Conservation (phyloP, 1,284 basidiomycete genomes). For the Microbotryum silenes-acaulis region DNA sequence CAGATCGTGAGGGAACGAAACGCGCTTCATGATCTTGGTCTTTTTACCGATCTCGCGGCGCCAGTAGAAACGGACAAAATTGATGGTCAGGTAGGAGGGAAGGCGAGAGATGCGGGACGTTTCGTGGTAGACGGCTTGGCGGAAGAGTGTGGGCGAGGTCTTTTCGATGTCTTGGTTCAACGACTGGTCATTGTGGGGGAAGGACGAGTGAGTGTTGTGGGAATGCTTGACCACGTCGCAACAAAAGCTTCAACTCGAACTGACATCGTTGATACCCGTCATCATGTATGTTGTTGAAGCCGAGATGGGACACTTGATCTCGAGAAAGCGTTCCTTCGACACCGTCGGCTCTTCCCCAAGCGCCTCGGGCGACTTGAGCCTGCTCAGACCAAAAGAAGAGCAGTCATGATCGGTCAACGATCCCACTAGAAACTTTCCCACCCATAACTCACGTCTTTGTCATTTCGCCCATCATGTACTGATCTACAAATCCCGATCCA, state of each 20-base stretch:
- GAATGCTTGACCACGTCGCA: background rate
- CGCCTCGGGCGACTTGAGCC: slow-evolving; percentile 67
- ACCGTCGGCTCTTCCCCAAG: slow-evolving; percentile 65
- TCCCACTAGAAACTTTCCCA: background rate
- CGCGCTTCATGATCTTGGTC: slow-evolving; percentile 62
- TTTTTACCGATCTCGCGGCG: slow-evolving; percentile 69
- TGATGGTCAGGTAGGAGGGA: slow-evolving; percentile 71
- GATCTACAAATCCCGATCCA: slow-evolving; percentile 57
- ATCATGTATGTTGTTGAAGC: slow-evolving; percentile 80
- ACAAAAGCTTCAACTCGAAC: slow-evolving; percentile 36
- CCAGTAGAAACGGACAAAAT: slow-evolving; percentile 96
- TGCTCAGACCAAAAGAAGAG: slow-evolving; percentile 38
- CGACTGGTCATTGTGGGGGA: background rate
- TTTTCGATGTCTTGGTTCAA: slow-evolving; percentile 57
- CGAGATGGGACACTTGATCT: slow-evolving; percentile 89
- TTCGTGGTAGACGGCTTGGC: slow-evolving; percentile 76
- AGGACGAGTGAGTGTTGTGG: too few species aligned
- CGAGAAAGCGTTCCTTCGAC: slow-evolving; percentile 65
- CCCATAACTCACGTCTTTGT: slow-evolving; percentile 61
- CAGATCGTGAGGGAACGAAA: slow-evolving; percentile 81
- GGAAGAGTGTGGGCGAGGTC: slow-evolving; percentile 65
- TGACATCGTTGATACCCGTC: slow-evolving; percentile 72
- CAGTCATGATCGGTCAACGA: background rate
- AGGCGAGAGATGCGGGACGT: slow-evolving; percentile 73
- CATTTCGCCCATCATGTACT: slow-evolving; percentile 76